These are phyloP conservation scores for Verticillium longisporum DNA, from an alignment of 2,329 filamentous ascomycete genomes.

Conservation along the genomic window DNA sequence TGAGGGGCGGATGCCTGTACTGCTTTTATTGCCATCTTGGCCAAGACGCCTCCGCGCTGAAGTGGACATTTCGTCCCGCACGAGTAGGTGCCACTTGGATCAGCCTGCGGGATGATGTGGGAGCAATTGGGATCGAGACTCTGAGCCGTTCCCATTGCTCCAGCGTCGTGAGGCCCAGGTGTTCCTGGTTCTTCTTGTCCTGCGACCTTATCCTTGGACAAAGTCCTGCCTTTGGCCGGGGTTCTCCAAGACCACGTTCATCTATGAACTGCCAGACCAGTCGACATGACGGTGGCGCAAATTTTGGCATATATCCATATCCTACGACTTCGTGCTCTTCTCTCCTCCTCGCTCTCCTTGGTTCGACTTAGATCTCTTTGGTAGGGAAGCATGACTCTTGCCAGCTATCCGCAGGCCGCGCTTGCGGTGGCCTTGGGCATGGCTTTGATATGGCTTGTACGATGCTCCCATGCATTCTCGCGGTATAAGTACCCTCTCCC, in stretches of 20 bases:
- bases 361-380: background rate
- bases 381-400: background rate
- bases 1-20: background rate
- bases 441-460: background rate
- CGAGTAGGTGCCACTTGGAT: background rate
- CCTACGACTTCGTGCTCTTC: background rate
- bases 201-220: background rate
- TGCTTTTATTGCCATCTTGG: background rate
- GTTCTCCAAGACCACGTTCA: background rate
- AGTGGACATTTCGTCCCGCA: background rate
- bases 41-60: background rate
- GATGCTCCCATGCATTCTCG: background rate
- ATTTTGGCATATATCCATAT: background rate
- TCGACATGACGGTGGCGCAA: background rate
- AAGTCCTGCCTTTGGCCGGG: background rate
- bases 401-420: background rate
- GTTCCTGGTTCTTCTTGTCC: background rate
- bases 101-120: background rate
- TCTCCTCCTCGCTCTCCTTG: background rate
- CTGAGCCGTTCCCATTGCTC: background rate
- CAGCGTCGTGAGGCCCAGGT: background rate
- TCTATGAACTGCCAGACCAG: background rate
- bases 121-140: background rate
- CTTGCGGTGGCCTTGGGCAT: background rate
- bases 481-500: constrained; percentile 5